phyloP scores from a whole-genome alignment of 306 rosid species.

The Sindora glabra region DNA sequence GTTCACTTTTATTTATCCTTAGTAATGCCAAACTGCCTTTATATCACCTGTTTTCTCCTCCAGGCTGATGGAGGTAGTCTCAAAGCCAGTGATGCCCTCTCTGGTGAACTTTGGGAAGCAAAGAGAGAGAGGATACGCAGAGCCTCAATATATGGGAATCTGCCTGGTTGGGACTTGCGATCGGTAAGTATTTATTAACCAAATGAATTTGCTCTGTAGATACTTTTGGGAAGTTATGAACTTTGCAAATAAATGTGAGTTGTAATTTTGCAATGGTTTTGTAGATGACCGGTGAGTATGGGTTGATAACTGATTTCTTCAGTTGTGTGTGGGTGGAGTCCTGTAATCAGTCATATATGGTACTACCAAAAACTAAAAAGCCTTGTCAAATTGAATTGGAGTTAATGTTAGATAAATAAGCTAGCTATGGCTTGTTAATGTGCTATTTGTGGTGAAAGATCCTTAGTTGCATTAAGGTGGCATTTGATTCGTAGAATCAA shows the following conservation, averaged over 20 bases:
- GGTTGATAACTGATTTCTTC: too few species aligned
- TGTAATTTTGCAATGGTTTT: background rate
- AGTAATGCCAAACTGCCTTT: conserved; percentile 1
- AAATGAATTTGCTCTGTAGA: background rate
- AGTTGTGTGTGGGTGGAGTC: too few species aligned
- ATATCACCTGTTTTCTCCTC: conserved; percentile 10
- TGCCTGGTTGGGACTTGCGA: conserved; percentile 88
- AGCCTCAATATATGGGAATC: conserved; percentile 63
- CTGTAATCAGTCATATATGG: background rate
- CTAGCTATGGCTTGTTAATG: too few species aligned
- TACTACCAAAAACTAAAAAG: background rate
- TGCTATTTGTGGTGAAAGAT: too few species aligned
- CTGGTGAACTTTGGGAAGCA: conserved; percentile 95
- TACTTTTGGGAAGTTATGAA: conserved; percentile 9
- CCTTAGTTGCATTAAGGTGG: too few species aligned
- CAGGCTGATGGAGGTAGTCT: conserved; percentile 79
- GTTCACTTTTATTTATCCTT: conserved; percentile 1
- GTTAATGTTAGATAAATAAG: too few species aligned
- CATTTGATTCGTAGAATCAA: too few species aligned
- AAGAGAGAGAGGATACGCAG: conserved; percentile 84
- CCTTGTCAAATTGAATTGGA: background rate
- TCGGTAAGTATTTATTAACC: conserved; percentile 55
- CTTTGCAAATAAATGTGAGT: background rate
- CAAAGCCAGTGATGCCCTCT: conserved; percentile 91
- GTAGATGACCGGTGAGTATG: too few species aligned